Percentiles rank a stretch among this genome's conserved stretches.
Conservation (phyloP, 306 rosid species). For the Corylus heterophylla region DNA sequence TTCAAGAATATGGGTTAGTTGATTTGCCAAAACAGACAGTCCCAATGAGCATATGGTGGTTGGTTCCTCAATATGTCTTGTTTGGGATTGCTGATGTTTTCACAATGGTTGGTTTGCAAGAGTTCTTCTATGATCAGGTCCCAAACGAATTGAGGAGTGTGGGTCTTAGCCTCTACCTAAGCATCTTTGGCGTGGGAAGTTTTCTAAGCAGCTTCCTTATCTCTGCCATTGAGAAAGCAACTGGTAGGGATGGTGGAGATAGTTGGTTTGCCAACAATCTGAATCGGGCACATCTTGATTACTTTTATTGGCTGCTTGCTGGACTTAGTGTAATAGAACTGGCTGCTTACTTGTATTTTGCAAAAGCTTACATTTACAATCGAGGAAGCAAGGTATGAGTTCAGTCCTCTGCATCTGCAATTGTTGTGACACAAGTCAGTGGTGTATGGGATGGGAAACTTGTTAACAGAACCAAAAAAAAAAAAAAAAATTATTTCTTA, state of each 20-base stretch:
- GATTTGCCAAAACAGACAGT: constrained; percentile 24
- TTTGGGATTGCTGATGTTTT: constrained; percentile 16
- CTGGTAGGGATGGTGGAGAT: constrained; percentile 19
- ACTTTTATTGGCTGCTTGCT: constrained; percentile 24
- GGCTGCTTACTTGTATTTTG: constrained; percentile 5
- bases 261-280: constrained; percentile 33
- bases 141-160: constrained; percentile 30
- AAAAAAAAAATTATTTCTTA: no score
- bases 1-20: constrained; percentile 16
- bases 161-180: constrained; percentile 25
- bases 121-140: constrained; percentile 31
- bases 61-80: constrained; percentile 21
- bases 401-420: not conserved
- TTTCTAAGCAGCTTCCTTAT: constrained; percentile 26
- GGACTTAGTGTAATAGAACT: constrained; percentile 12
- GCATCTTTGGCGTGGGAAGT: constrained; percentile 26
- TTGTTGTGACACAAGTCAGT: not conserved
- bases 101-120: constrained; percentile 27
- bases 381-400: not conserved
- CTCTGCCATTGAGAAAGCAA: constrained; percentile 17
- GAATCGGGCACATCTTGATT: constrained; percentile 28
- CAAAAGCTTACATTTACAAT: constrained; percentile 20
- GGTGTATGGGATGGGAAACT: not conserved
- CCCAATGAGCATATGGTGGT: constrained; percentile 39
- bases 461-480: not conserved